Base-by-base conservation (phyloP, 176 grass and related monocot species). In the Ananas comosus region DNA sequence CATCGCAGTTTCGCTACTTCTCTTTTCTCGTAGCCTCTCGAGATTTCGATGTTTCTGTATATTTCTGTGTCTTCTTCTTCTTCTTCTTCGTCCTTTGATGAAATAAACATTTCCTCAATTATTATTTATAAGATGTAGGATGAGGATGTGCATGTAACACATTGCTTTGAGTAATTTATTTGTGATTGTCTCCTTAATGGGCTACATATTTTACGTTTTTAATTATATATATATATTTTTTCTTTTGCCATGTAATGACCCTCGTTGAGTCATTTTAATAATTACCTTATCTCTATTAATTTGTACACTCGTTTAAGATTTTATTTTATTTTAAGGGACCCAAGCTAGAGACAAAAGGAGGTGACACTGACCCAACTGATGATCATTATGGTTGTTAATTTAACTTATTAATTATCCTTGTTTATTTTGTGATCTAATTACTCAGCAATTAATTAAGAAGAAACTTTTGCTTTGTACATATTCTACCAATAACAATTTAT, bases 131-230 rank as follows among this genome's bases (percentile, higher is more conserved):
- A 42, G 58, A 73, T 80, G 74, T 52, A 68, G 66, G 72, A 79
- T 70, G 78, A 80, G 77, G 64, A 68, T 72, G 66, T 78, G 66
- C 75, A 82, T 72, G 85, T 68, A 80, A 25, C 70, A 71, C 71
- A 59, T 52, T 53, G 33, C 83, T n/a, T 42, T 11, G 54, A 92
- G 83, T 97, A 85, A 69, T 92, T 72, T 77, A 97, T 85, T 66
- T 17, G 21, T 29, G 50, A 50, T 68, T 74, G 93, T 92, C 87
- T 90, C 84, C 86, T 69, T 77, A 90, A 70, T 42, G 33, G 33
- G 33, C 33, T 42, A 42, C 33, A 42, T 42, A 8, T 42, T 42
- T 42, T 42, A 7, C 7, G 33, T 42, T 42, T 42, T 42, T 42
- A 42, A 42, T 6, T 42, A 7, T 42, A 42, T 0, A 42, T 42